Evolutionary conservation across 1,284 basidiomycete genomes (phyloP), one percentile per base, ranked within the genome.

Genomic region (Baeospora myosura): DNA sequence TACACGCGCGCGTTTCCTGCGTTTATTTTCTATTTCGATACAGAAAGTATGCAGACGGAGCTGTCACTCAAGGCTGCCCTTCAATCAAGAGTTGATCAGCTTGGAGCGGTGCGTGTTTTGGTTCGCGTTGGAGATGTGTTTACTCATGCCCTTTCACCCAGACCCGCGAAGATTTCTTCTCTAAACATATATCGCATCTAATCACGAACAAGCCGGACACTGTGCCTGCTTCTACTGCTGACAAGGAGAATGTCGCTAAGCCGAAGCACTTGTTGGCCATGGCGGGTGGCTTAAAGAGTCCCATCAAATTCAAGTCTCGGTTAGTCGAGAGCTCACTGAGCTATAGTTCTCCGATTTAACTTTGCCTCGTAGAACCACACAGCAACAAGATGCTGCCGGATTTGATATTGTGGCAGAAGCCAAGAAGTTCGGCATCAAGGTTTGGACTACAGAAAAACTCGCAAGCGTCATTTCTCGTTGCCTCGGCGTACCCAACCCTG

Each of bases 11-110:
- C 84, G 12, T 95, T 97, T 62, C 89, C 90, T 1, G 69, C 62
- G 20, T 91, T 85, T 68, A 76, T 72, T 14, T 95, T 97, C 65
- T 87, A 93, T 62, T 86, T 97, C 58, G 89, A 93, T 55, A 61
- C 72, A 28, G 74, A 86, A 48, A 74, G 75, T 50, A 64, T 73
- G 59, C 69, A 17, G 71, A 75, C 64, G 26, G 67, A 65, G 16
- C 57, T 71, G 14, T 29, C 18, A 4, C 26, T 24, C 34, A 63
- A 65, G 45, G 68, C 71, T 38, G 61, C 61, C 3, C 61, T 89
- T 34, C 72, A 69, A 42, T 56, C 64, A 20, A 70, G 75, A 47
- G 77, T 94, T 24, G 53, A 63, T 26, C 70, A 75, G 30, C 74
- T 95, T 50, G 87, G 86, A 52, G 87, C 79, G 43, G 93, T 97